These are phyloP conservation scores for Rhododendron mucronatum DNA, from an alignment of 148 eudicot species.

Conservation along the genomic window DNA sequence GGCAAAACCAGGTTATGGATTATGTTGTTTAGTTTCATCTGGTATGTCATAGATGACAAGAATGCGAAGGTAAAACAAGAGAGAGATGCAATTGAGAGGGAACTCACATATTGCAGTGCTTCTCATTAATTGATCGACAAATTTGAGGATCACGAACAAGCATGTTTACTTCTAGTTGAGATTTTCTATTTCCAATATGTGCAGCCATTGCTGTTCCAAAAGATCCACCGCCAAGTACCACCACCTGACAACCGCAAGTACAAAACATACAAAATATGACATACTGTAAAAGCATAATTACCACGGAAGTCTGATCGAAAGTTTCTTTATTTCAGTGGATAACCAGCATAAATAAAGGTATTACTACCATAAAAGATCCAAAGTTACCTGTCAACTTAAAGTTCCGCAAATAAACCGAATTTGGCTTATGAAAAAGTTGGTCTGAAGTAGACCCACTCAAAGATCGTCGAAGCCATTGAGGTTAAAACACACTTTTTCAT, in stretches of 20 bases:
- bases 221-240: constrained; percentile 96
- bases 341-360: not conserved
- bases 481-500: no score
- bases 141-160: constrained; percentile 82
- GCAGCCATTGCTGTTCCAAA: constrained; percentile 99
- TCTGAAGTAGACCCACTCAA: no score
- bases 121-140: constrained; percentile 68
- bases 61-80: constrained; percentile 2
- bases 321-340: not conserved
- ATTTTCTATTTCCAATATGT: constrained; percentile 72
- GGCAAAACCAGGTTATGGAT: not conserved
- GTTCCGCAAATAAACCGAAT: not conserved
- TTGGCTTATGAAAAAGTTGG: no score
- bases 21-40: not conserved
- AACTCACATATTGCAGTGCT: constrained; percentile 52
- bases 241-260: constrained; percentile 42
- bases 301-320: not conserved
- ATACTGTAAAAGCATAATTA: not conserved
- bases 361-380: not conserved
- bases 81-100: constrained; percentile 4
- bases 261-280: not conserved
- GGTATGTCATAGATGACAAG: not conserved
- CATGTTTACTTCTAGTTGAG: constrained; percentile 76
- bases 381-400: not conserved
- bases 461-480: no score